phyloP scores from a whole-genome alignment of 495 filamentous ascomycete genomes.

The Cenococcum geophilum region DNA sequence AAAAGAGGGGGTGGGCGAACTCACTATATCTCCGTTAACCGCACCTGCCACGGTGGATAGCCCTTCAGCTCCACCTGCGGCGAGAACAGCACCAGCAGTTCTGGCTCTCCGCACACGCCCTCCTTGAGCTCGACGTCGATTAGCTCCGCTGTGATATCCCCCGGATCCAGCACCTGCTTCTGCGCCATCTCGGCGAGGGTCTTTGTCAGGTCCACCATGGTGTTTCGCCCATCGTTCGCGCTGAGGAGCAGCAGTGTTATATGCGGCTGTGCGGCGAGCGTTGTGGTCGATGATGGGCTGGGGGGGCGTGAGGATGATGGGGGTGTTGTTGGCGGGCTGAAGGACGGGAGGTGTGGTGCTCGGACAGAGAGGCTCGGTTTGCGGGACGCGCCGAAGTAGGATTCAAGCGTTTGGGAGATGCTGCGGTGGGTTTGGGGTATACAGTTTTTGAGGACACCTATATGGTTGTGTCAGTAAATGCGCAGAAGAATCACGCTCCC shows the following conservation, averaged over 20 bases:
- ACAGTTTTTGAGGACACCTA: conserved; percentile 81
- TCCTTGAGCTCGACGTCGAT: conserved; percentile 83
- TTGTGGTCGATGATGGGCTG: conserved; percentile 21
- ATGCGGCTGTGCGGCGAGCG: conserved; percentile 36
- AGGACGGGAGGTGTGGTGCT: conserved; percentile 65
- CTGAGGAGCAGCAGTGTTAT: conserved; percentile 83
- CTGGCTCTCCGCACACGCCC: conserved; percentile 73
- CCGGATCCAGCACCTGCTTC: conserved; percentile 66
- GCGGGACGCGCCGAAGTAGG: conserved; percentile 77
- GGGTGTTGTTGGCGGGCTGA: conserved; percentile 39
- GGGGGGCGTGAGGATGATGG: conserved; percentile 10
- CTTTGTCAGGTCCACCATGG: conserved; percentile 90
- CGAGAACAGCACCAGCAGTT: conserved; percentile 80
- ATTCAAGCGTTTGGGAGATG: conserved; percentile 64
- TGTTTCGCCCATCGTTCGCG: conserved; percentile 81
- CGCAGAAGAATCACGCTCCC: not conserved
- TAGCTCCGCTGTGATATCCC: conserved; percentile 76
- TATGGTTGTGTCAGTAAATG: conserved; percentile 2
- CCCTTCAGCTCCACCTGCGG: conserved; percentile 75
- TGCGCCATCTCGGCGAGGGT: conserved; percentile 93
- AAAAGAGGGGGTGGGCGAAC: conserved; percentile 2
- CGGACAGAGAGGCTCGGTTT: conserved; percentile 58
- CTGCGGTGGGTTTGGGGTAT: conserved; percentile 68
- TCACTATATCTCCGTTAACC: conserved; percentile 85
- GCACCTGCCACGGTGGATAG: conserved; percentile 94